These are phyloP conservation scores for Globisporangium splendens DNA, from an alignment of 352 stramenopile species.

Conservation along the genomic window DNA sequence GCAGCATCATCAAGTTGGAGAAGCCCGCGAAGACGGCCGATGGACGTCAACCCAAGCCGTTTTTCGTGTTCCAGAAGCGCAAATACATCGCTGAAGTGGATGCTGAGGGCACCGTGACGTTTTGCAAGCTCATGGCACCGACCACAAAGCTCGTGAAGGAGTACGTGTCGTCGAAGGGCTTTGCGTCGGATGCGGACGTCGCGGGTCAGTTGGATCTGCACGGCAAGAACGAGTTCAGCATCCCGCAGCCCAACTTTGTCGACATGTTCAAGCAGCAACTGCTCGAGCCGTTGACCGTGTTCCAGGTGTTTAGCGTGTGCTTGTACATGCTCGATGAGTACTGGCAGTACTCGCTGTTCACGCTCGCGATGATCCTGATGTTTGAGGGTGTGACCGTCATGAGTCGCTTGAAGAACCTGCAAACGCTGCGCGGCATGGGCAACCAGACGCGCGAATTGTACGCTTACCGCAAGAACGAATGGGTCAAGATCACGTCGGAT, in stretches of 20 bases:
- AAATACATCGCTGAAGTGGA: constrained; percentile 78
- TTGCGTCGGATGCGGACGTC: constrained; percentile 40
- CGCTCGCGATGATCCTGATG: constrained; percentile 96
- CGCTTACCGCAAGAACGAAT: constrained; percentile 89
- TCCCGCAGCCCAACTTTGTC: constrained; percentile 93
- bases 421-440: constrained; percentile 94
- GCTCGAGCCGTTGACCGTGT: constrained; percentile 97
- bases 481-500: constrained; percentile 79
- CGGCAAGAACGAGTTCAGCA: constrained; percentile 93
- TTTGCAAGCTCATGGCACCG: constrained; percentile 74
- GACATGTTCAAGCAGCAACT: constrained; percentile 97
- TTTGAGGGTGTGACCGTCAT: constrained; percentile 97
- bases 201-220: constrained; percentile 58
- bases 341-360: constrained; percentile 99
- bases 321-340: constrained; percentile 99
- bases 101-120: constrained; percentile 57
- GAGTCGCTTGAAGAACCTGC: constrained; percentile 93
- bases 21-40: constrained; percentile 27
- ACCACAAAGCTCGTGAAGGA: constrained; percentile 56
- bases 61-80: constrained; percentile 89
- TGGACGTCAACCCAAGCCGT: constrained; percentile 38
- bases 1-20: constrained; percentile 73
- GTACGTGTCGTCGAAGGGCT: constrained; percentile 52
- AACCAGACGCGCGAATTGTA: constrained; percentile 84
- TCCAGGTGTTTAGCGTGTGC: constrained; percentile 98